Percentiles rank a stretch among this genome's conserved stretches.
phyloP scores from a whole-genome alignment of 1,284 basidiomycete genomes.

The Rhodotorula sp. region DNA sequence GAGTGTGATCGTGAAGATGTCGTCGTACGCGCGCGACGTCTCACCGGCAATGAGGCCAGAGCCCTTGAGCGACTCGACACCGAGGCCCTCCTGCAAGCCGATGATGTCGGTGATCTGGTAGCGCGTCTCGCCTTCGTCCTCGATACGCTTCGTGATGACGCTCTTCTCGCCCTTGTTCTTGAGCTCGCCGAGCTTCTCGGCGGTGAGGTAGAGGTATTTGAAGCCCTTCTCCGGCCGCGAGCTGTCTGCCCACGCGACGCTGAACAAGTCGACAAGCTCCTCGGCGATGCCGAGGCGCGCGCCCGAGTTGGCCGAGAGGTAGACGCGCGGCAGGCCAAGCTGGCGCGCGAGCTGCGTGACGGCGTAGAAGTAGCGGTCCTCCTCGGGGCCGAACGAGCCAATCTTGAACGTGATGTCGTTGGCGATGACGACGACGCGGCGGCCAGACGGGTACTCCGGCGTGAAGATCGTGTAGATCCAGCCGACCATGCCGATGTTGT shows the following conservation, averaged over 20 bases:
- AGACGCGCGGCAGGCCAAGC: constrained; percentile 86
- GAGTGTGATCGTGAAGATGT: constrained; percentile 99
- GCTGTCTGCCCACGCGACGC: constrained; percentile 83
- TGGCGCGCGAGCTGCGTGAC: constrained; percentile 90
- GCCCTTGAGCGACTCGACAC: constrained; percentile 93
- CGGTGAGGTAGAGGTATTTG: constrained; percentile 85
- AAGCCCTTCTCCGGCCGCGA: constrained; percentile 88
- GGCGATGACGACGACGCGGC: constrained; percentile 83
- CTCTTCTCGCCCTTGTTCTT: constrained; percentile 57
- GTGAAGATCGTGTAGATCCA: constrained; percentile 94
- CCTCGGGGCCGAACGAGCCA: constrained; percentile 92
- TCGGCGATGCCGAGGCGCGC: constrained; percentile 95
- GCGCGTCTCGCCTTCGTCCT: constrained; percentile 79
- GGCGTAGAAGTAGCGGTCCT: constrained; percentile 95
- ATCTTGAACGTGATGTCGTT: constrained; percentile 99
- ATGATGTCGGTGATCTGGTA: constrained; percentile 97
- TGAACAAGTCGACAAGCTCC: constrained; percentile 85
- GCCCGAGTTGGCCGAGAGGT: constrained; percentile 97
- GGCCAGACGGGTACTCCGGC: constrained; percentile 88
- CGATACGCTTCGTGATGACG: constrained; percentile 78
- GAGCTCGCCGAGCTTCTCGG: constrained; percentile 59
- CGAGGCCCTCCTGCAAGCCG: constrained; percentile 93
- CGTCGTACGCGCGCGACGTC: constrained; percentile 95
- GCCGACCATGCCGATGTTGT: constrained; percentile 95
- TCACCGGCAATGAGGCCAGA: constrained; percentile 98